Conservation (phyloP, 805 yeast genomes). For the Saccharomycopsis malanga region DNA sequence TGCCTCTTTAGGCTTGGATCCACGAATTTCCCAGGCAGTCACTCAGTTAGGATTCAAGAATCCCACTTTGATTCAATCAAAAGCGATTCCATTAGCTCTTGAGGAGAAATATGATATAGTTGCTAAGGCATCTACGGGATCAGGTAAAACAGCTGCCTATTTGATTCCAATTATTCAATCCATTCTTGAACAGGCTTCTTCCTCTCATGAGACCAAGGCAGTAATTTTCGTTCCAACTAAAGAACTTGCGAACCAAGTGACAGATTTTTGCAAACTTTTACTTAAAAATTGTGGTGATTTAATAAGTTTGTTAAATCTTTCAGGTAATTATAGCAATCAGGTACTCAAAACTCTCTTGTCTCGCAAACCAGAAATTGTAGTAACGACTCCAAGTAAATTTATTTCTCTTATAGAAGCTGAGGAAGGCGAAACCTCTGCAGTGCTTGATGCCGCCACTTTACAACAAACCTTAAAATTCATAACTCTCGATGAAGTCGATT, state of each 20-base stretch:
- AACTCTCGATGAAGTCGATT: conserved; percentile 77
- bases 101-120: conserved; percentile 90
- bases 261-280: conserved; percentile 59
- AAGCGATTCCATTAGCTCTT: conserved; percentile 86
- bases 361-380: conserved; percentile 71
- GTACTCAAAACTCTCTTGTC: conserved; percentile 64
- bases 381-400: conserved; percentile 83
- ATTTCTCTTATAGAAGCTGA: conserved; percentile 37
- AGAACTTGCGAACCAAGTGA: conserved; percentile 84
- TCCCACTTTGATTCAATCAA: conserved; percentile 87
- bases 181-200: conserved; percentile 40
- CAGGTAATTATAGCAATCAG: conserved; percentile 56
- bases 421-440: no score
- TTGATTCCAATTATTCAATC: conserved; percentile 87
- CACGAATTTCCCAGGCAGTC: conserved; percentile 78
- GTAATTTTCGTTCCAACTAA: conserved; percentile 88
- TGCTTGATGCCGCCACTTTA: conserved; percentile 24
- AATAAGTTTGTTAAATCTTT: conserved; percentile 57
- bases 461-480: conserved; percentile 36
- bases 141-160: conserved; percentile 98
- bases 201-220: conserved; percentile 35
- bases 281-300: conserved; percentile 63
- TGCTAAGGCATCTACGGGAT: conserved; percentile 99
- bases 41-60: conserved; percentile 70
- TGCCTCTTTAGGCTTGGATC: conserved; percentile 72